Evolutionary conservation across 2,329 filamentous ascomycete species (phyloP).

Genomic region (Ophiostoma pallidulum): DNA sequence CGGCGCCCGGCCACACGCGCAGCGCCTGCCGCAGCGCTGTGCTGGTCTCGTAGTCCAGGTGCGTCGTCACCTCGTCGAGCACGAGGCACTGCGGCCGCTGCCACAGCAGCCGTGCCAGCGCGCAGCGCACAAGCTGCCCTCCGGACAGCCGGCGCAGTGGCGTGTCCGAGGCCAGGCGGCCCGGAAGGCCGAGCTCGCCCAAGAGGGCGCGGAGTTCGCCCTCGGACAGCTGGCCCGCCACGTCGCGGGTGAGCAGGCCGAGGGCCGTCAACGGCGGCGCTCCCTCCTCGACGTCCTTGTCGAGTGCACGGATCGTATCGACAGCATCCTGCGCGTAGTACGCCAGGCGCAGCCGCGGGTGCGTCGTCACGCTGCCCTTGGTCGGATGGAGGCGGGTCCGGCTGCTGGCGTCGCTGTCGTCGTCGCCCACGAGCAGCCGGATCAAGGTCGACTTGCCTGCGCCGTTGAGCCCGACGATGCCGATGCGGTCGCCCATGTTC

Average conservation of each 20-base stretch:
- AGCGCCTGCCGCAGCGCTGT: constrained; percentile 59
- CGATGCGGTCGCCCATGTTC: constrained; percentile 63
- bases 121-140: constrained; percentile 60
- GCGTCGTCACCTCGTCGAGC: constrained; percentile 75
- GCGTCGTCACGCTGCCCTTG: constrained; percentile 42
- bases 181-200: constrained; percentile 59
- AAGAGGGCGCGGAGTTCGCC: constrained; percentile 59
- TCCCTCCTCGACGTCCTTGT: constrained; percentile 28
- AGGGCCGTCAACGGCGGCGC: constrained; percentile 52
- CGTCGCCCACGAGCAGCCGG: constrained; percentile 54
- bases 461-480: constrained; percentile 70
- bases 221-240: constrained; percentile 46
- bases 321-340: constrained; percentile 78
- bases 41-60: constrained; percentile 76
- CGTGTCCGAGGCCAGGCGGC: constrained; percentile 62
- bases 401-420: constrained; percentile 44
- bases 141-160: constrained; percentile 66
- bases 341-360: constrained; percentile 55
- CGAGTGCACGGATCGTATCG: constrained; percentile 53
- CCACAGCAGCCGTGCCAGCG: constrained; percentile 61
- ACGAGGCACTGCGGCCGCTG: constrained; percentile 61
- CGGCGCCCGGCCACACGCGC: constrained; percentile 59
- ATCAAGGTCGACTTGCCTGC: constrained; percentile 74
- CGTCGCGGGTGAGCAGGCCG: constrained; percentile 47
- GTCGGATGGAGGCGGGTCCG: not conserved